Base-by-base conservation (phyloP, 441 rosid genomes). In the Erysimum pusillum region DNA sequence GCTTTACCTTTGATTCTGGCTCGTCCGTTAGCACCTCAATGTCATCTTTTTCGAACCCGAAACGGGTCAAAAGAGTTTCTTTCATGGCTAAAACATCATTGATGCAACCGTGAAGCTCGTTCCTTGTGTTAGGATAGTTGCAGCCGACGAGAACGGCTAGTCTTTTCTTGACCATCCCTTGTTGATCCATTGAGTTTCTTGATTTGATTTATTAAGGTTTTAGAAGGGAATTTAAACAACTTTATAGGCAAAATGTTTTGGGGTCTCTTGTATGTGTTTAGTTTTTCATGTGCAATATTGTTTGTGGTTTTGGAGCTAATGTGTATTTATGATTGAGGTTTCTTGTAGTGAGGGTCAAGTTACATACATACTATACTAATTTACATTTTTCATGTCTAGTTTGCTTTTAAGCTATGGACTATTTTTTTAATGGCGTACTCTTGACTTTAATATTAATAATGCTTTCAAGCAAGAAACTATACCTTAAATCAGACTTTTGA, bases 31-130 rank as follows among this genome's bases (percentile, higher is more conserved):
- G 76, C 35, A 92, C 80, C 8, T 85, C 88, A 51, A 94, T 75
- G 84, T 92, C 84, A 1, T 89, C 93, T 63, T 78, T 73, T 4
- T 83, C 72, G 87, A 92, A 94, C 14, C 92, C 96, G 61, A 74
- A 94, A 18, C 90, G 93, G 7, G 85, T 85, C 3, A 83, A 13
- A 10, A 94, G 93, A 69, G 90, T 87, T 34, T 71, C 74, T 79
- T 87, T 54, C 92, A 87, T 92, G 60, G 90, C 83, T 74, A 36
- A 76, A 49, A 91, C 99, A 42, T 94, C 98, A 85, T 94, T 94
- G 71, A 92, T 76, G 86, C 99, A 94, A 1, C 99, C 99, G 34
- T 84, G 90, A 3, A 94, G 87, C 74, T 91, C 98, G 18, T 97
- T 93, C 74, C 87, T 91, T 13, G 98, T 92, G 53, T 87, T 88